Percentiles rank a stretch among this genome's conserved stretches.
Conservation (phyloP, 495 filamentous ascomycete genomes). For the Beverwykella pulmonaria region DNA sequence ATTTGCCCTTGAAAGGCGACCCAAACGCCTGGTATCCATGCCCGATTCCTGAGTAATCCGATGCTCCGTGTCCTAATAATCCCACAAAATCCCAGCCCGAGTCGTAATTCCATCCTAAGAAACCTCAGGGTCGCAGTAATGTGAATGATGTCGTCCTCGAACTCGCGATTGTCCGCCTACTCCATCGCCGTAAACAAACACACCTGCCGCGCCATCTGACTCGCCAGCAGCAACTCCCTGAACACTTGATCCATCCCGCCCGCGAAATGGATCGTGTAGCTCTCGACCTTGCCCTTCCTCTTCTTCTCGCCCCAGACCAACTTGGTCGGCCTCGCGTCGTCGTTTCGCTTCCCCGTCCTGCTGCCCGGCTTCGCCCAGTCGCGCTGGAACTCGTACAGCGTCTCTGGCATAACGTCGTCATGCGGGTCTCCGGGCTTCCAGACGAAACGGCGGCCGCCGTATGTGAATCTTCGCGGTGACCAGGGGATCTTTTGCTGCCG, state of each 20-base stretch:
- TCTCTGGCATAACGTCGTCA: slow-evolving; percentile 37
- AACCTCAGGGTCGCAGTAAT: background rate
- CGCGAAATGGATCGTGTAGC: slow-evolving; percentile 34
- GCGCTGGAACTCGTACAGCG: slow-evolving; percentile 30
- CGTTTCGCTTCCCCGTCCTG: slow-evolving; percentile 27
- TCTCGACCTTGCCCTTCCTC: slow-evolving; percentile 31
- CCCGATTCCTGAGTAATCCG: slow-evolving; percentile 9
- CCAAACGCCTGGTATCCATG: slow-evolving; percentile 36
- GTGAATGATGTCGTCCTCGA: background rate
- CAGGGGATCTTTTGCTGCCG: slow-evolving; percentile 30
- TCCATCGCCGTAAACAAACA: slow-evolving; percentile 36
- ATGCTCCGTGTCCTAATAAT: slow-evolving; percentile 2
- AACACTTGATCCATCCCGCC: slow-evolving; percentile 35
- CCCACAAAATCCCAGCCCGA: background rate
- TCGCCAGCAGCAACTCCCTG: slow-evolving; percentile 28
- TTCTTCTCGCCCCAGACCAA: slow-evolving; percentile 36
- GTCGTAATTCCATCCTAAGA: slow-evolving; percentile 1
- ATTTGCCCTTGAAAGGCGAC: background rate
- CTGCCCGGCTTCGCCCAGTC: slow-evolving; percentile 31
- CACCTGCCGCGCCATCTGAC: slow-evolving; percentile 35
- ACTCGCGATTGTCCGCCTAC: slow-evolving; percentile 2
- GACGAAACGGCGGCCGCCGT: slow-evolving; percentile 30
- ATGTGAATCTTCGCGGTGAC: slow-evolving; percentile 31
- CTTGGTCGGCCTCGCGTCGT: slow-evolving; percentile 18
- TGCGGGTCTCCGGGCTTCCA: slow-evolving; percentile 33